Percentiles rank a stretch among this genome's conserved stretches.
Conservation (phyloP, 2,329 filamentous ascomycete genomes). For the Cladosporium sp. region DNA sequence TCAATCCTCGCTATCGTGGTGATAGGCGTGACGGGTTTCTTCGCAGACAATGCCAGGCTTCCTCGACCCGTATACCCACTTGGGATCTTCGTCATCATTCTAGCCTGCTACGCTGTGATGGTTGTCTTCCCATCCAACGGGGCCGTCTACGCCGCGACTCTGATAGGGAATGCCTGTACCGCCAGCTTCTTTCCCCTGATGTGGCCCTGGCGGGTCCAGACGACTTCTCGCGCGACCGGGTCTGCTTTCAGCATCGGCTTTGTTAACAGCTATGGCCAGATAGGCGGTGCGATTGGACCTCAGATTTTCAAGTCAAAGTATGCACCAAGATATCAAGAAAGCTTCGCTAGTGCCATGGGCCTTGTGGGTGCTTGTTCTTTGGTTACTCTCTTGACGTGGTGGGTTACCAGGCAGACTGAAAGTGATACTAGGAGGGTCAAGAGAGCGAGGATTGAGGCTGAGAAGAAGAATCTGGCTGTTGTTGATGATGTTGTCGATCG, state of each 20-base stretch:
- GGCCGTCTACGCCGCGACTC: constrained; percentile 15
- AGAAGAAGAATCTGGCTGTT: constrained; percentile 5
- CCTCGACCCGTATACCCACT: no score
- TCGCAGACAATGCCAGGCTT: no score
- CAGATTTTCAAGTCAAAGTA: constrained; percentile 29
- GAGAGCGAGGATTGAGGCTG: no score
- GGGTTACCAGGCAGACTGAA: not conserved
- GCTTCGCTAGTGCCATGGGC: constrained; percentile 14
- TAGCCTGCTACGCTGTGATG: constrained; percentile 13
- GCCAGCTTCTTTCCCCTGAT: constrained; percentile 13
- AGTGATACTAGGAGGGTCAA: not conserved
- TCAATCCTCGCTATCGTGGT: constrained; percentile 7
- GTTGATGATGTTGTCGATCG: constrained; percentile 8
- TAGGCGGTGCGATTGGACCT: constrained; percentile 49
- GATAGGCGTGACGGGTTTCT: no score
- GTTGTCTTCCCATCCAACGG: constrained; percentile 11
- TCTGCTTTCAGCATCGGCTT: constrained; percentile 12
- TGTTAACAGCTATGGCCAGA: constrained; percentile 23
- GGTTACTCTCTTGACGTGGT: constrained; percentile 10
- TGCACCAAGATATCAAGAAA: constrained; percentile 8
- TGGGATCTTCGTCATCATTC: constrained; percentile 9
- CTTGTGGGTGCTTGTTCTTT: constrained; percentile 8
- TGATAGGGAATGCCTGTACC: no score
- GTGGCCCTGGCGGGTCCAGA: constrained; percentile 16
- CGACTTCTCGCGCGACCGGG: constrained; percentile 12